phyloP scores from a whole-genome alignment of 345 rosid genomes.

The Citrus sp. region DNA sequence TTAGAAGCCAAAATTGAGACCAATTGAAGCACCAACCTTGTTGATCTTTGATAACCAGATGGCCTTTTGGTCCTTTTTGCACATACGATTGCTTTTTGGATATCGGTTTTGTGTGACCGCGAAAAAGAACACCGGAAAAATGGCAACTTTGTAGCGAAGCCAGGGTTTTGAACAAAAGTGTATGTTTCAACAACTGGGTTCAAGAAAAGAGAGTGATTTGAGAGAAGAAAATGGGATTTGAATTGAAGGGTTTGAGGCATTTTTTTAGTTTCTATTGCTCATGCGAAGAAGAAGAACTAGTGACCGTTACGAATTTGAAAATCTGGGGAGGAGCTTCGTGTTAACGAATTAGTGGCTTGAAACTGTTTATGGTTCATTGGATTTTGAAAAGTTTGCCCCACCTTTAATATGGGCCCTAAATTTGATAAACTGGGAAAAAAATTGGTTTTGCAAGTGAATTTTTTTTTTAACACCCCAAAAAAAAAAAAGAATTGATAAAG shows the following conservation, averaged over 20 bases:
- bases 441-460: neutral
- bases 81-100: constrained; percentile 26
- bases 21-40: constrained; percentile 28
- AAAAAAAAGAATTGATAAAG: no score
- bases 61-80: constrained; percentile 34
- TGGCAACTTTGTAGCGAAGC: constrained; percentile 8
- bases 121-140: constrained; percentile 1
- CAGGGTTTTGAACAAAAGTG: neutral
- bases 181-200: constrained; percentile 12
- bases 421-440: neutral
- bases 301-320: constrained; percentile 15
- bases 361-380: neutral
- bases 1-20: constrained; percentile 33
- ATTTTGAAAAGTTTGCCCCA: neutral
- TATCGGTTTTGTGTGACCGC: constrained; percentile 16
- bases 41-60: constrained; percentile 28
- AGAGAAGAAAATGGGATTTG: constrained; percentile 17
- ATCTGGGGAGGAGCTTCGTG: neutral
- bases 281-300: neutral
- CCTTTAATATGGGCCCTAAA: neutral
- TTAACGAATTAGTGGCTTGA: neutral
- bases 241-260: constrained; percentile 17
- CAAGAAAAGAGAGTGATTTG: neutral
- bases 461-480: no score
- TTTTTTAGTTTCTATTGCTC: neutral